Evolutionary conservation across 2,329 filamentous ascomycete genomes (phyloP).

Genomic region (Sarocladium kiliense): DNA sequence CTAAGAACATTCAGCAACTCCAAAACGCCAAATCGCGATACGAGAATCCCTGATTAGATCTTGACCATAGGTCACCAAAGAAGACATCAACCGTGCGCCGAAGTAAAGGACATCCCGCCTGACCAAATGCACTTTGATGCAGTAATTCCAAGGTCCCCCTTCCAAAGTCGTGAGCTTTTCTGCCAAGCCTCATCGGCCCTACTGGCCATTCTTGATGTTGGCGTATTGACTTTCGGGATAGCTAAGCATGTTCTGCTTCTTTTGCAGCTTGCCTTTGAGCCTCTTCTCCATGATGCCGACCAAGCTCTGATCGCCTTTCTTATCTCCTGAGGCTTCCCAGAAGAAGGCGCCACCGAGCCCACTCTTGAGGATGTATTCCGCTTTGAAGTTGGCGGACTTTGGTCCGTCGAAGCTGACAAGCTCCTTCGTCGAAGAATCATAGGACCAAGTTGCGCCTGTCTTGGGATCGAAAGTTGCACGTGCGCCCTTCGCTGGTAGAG

Average conservation of each 20-base stretch:
- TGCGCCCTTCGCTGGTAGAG: constrained; percentile 59
- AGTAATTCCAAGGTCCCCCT: no score
- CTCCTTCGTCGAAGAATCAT: constrained; percentile 51
- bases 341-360: constrained; percentile 72
- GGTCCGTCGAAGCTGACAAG: constrained; percentile 69
- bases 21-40: no score
- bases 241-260: constrained; percentile 43
- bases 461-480: constrained; percentile 52
- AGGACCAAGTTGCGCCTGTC: constrained; percentile 65
- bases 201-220: constrained; percentile 42
- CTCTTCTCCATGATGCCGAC: constrained; percentile 44
- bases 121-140: no score
- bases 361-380: constrained; percentile 50
- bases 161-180: no score
- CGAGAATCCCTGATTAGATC: no score
- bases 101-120: no score
- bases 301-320: constrained; percentile 46
- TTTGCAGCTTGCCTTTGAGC: constrained; percentile 42
- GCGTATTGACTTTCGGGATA: constrained; percentile 54
- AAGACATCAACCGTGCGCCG: no score
- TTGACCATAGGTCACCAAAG: no score
- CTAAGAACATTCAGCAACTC: no score
- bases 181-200: constrained; percentile 13
- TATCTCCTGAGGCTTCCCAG: constrained; percentile 76
- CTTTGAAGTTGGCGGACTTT: constrained; percentile 51